Base-by-base conservation (phyloP, 176 grass and related monocot species). In the Oryza glumipatula region DNA sequence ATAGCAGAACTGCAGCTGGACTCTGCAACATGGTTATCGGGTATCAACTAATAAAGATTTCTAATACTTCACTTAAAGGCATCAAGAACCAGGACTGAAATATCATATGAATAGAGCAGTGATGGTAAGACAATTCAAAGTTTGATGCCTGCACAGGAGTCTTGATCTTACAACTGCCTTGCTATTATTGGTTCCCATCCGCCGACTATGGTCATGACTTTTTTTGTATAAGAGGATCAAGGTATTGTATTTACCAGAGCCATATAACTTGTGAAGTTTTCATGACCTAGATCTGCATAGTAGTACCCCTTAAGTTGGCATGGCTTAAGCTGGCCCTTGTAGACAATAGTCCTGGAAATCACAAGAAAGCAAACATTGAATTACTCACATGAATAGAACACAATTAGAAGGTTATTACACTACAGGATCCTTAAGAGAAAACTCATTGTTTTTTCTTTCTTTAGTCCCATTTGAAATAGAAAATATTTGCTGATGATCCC, bases 201-300 rank as follows among this genome's bases (percentile, higher is more conserved):
- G 70, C 46, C 67, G 72, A 90, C 85, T 84, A 77, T 8, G 52
- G 76, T 72, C 82, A 86, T 76, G 79, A 90, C 66, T 67, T 61
- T 82, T 76, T 82, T 76, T 48, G 74, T 77, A 84, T 86, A 90
- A 87, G 69, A 88, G 87, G 32, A 47, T 87, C 86, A 83, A 87
- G 82, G 83, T 87, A 80, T 76, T 78, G 82, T 83, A 94, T 90
- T 99, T 96, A 99, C 97, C 97, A 99, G 86, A 72, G 94, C 97
- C 94, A 99, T 99, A 72, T 99, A 99, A 89, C 94, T 94, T 17
- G 69, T 90, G 89, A 99, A 99, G 51, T 83, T 96, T 86, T 99
- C 84, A 86, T 96, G 83, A 79, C 92, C 97, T 86, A 99, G 92
- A 85, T 99, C 92, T 43, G 90, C 97, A 80, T 94, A 96, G 88